phyloP scores from a whole-genome alignment of 73 alveolate species.

The Uronychia binucleata region DNA sequence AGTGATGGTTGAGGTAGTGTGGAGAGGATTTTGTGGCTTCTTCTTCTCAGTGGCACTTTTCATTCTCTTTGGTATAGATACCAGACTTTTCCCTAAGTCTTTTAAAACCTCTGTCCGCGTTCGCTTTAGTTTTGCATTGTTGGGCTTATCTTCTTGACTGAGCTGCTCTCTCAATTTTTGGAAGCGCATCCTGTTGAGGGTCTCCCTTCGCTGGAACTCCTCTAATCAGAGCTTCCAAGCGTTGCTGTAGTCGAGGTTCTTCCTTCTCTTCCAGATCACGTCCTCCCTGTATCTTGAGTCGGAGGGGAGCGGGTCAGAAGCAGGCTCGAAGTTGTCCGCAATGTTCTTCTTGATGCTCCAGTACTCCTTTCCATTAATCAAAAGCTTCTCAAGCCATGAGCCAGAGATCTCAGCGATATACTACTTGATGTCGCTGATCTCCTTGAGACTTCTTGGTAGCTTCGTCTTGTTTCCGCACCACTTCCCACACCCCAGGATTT shows the following conservation, averaged over 20 bases:
- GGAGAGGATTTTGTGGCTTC: too few relatives aligned
- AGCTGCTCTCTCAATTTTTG: too few relatives aligned
- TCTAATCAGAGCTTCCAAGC: constrained; percentile 47
- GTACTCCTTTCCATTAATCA: background rate
- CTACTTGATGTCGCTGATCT: background rate
- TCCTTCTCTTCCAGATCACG: constrained; percentile 74
- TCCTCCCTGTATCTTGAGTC: constrained; percentile 86
- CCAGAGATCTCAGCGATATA: background rate
- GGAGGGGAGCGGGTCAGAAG: constrained; percentile 62
- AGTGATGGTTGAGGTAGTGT: too few relatives aligned
- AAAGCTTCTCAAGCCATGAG: background rate
- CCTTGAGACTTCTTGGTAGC: background rate
- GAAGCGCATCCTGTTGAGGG: too few relatives aligned
- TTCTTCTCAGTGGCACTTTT: too few relatives aligned
- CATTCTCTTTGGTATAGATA: too few relatives aligned
- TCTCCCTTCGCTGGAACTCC: constrained; percentile 19
- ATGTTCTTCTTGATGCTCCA: background rate
- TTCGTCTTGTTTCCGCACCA: background rate
- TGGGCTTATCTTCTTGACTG: too few relatives aligned
- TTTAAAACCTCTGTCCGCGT: too few relatives aligned
- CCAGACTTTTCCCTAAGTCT: too few relatives aligned
- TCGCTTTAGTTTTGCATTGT: too few relatives aligned
- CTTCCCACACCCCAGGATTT: background rate
- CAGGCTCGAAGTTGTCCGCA: constrained; percentile 27
- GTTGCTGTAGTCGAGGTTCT: constrained; percentile 50